Percentiles rank a stretch among this genome's conserved stretches.
Conservation (phyloP, 192 early-diverging fungal genomes). For the Coemansia sp. region DNA sequence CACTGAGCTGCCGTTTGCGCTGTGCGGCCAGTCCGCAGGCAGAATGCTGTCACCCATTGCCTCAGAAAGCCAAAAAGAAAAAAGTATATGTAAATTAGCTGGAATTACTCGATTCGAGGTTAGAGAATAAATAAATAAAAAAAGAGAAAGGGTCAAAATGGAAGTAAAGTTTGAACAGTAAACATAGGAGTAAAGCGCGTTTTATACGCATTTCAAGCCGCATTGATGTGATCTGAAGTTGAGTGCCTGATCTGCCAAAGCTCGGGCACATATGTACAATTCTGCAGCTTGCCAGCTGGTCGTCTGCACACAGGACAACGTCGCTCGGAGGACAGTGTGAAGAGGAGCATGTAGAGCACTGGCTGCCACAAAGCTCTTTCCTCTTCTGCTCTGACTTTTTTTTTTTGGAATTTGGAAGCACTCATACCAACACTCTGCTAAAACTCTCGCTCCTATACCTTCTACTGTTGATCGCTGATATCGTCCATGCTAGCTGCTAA, state of each 20-base stretch:
- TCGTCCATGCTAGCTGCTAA: not conserved
- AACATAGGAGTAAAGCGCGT: not conserved
- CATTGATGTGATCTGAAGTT: not conserved
- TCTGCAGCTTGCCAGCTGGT: not conserved
- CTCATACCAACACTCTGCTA: not conserved
- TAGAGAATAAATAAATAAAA: not conserved
- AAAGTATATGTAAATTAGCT: not conserved
- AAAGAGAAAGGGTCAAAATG: not conserved
- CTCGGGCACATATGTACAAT: not conserved
- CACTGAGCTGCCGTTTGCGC: not conserved
- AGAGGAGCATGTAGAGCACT: not conserved
- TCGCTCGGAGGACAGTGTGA: not conserved
- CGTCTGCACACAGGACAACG: not conserved
- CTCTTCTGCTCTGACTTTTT: conserved; percentile 1
- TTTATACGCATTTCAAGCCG: not conserved
- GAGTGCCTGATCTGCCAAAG: not conserved
- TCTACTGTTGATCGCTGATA: not conserved
- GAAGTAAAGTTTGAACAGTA: not conserved
- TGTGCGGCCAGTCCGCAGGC: conserved; percentile 10
- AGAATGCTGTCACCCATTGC: conserved; percentile 9
- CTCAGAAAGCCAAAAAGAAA: conserved; percentile 5
- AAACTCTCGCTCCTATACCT: not conserved
- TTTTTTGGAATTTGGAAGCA: not conserved
- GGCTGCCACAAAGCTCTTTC: not conserved
- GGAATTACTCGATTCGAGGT: not conserved